These are phyloP conservation scores for Lathyrus tuberosus DNA, from an alignment of 306 rosid species.

Conservation along the genomic window DNA sequence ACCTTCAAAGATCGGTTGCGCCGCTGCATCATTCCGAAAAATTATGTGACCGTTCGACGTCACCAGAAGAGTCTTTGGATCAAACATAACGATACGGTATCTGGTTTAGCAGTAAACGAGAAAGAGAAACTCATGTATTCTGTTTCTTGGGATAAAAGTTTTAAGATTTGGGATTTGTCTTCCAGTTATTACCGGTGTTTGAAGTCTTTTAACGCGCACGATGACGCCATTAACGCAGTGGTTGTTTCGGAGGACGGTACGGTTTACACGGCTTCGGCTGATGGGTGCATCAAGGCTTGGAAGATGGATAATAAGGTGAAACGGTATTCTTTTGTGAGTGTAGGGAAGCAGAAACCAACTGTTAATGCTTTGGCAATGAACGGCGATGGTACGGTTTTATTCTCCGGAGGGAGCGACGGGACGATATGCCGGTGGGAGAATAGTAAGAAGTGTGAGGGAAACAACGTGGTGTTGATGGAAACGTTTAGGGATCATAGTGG, in stretches of 20 bases:
- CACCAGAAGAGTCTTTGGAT: conserved; percentile 61
- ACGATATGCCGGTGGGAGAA: conserved; percentile 46
- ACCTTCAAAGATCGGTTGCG: conserved; percentile 53
- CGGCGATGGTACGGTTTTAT: conserved; percentile 40
- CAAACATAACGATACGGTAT: conserved; percentile 64
- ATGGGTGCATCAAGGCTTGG: conserved; percentile 60
- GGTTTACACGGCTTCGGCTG: conserved; percentile 69
- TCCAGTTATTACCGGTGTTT: conserved; percentile 45
- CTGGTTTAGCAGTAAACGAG: conserved; percentile 46
- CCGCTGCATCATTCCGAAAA: conserved; percentile 50
- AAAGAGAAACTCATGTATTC: conserved; percentile 50
- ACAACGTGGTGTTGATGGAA: conserved; percentile 37
- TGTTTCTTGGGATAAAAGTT: conserved; percentile 66
- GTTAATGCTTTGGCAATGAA: conserved; percentile 53
- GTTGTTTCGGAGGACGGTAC: conserved; percentile 46
- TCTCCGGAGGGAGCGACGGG: conserved; percentile 54
- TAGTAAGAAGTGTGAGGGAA: conserved; percentile 3
- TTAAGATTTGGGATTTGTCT: conserved; percentile 59
- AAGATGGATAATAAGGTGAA: conserved; percentile 44
- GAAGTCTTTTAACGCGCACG: conserved; percentile 64
- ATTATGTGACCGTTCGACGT: conserved; percentile 54
- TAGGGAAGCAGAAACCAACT: conserved; percentile 38
- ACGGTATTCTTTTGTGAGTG: conserved; percentile 36
- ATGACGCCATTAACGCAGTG: conserved; percentile 66
- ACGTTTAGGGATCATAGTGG: conserved; percentile 53